Evolutionary conservation across 768 basidiomycete species (phyloP).

Genomic region (Boletellus ananas): DNA sequence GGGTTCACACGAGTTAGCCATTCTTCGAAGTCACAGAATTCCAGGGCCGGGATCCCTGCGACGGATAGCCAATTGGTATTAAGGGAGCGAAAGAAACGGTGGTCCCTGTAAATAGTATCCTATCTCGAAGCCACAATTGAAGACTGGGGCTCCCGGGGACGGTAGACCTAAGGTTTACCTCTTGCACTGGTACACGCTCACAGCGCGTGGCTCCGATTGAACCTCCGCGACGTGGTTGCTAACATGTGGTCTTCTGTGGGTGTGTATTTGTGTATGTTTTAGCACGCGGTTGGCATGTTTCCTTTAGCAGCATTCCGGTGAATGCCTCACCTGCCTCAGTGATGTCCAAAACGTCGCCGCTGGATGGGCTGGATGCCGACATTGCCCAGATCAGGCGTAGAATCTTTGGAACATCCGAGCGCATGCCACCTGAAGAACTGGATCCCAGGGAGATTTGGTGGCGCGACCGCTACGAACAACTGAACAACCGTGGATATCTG

Average conservation of each 20-base stretch:
- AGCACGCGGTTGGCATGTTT: neutral
- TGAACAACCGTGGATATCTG: constrained; percentile 5
- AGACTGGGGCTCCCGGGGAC: neutral
- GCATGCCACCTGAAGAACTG: constrained; percentile 3
- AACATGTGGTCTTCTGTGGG: neutral
- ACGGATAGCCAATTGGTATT: no score
- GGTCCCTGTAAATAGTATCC: no score
- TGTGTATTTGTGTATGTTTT: constrained; percentile 14
- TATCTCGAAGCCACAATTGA: no score
- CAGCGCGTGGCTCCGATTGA: constrained; percentile 6
- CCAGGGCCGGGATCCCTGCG: no score
- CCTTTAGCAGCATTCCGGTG: no score
- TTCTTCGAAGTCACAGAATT: no score
- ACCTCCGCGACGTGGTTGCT: neutral
- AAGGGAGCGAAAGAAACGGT: no score
- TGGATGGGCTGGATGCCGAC: neutral
- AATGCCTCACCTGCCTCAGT: no score
- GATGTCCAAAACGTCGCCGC: neutral
- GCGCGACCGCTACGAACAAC: constrained; percentile 5
- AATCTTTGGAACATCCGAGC: neutral
- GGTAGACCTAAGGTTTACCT: no score
- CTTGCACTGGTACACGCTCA: neutral
- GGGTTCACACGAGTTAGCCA: no score
- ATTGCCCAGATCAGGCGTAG: neutral
- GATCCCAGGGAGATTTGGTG: constrained; percentile 12